These are phyloP conservation scores for Eucalyptus marginata DNA, from an alignment of 345 rosid species.

Conservation along the genomic window DNA sequence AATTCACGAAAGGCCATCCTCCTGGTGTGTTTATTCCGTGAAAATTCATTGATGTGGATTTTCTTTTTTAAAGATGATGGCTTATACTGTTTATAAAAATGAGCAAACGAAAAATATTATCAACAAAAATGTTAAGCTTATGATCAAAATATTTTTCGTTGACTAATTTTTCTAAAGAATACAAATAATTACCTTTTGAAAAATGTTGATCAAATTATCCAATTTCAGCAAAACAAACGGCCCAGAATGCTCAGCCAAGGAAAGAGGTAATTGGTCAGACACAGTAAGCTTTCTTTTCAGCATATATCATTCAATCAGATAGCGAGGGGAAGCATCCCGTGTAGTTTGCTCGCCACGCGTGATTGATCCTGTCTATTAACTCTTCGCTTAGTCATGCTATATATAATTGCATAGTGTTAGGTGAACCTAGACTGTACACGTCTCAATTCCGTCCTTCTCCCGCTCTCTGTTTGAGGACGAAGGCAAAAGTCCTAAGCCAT, in stretches of 20 bases:
- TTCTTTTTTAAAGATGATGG: too few species aligned
- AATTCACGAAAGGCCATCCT: neutral
- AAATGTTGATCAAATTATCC: accelerated
- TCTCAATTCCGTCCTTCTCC: neutral
- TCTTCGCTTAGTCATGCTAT: neutral
- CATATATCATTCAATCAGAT: neutral
- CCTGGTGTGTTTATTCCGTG: neutral
- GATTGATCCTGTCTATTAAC: neutral
- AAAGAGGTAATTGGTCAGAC: neutral
- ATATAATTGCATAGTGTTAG: neutral
- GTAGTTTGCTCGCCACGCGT: neutral
- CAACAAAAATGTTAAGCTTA: too few species aligned
- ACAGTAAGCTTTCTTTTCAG: neutral
- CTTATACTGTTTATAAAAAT: too few species aligned
- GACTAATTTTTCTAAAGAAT: neutral
- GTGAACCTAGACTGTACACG: neutral
- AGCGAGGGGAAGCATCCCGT: too few species aligned
- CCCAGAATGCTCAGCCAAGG: neutral
- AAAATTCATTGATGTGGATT: neutral
- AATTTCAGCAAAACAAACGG: neutral
- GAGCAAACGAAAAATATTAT: too few species aligned
- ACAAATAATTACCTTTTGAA: neutral
- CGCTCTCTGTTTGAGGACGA: neutral
- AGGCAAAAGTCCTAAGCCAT: neutral
- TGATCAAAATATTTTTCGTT: accelerated